A percentile compares a stretch with the other conserved stretches of the same genome.
Evolutionary conservation across 495 filamentous ascomycete species (phyloP).

Genomic region (Aspergillus avenaceus): DNA sequence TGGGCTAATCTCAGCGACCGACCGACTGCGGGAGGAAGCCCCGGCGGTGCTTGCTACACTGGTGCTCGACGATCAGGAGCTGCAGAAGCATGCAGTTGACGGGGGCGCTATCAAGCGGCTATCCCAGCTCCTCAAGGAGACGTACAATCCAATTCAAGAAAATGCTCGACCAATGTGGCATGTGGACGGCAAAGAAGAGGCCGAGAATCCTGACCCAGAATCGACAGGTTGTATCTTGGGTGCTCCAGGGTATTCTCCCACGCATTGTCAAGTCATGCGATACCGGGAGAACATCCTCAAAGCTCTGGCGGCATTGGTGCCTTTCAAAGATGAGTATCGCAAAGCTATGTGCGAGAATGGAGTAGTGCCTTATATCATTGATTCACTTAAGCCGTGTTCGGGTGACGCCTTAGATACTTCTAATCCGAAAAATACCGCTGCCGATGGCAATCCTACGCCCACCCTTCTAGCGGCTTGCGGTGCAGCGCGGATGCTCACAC

Average conservation of each 20-base stretch:
- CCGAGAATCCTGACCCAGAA: slow-evolving; percentile 16
- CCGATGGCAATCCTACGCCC: slow-evolving; percentile 46
- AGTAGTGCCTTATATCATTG: slow-evolving; percentile 73
- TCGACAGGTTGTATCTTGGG: slow-evolving; percentile 46
- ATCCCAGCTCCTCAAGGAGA: slow-evolving; percentile 72
- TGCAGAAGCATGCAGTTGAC: slow-evolving; percentile 82
- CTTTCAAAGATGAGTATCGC: slow-evolving; percentile 78
- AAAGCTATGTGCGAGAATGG: slow-evolving; percentile 80
- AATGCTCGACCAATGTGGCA: slow-evolving; percentile 37
- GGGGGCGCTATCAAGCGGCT: slow-evolving; percentile 68
- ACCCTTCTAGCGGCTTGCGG: slow-evolving; percentile 86
- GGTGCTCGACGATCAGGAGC: slow-evolving; percentile 65
- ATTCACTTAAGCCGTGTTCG: slow-evolving; percentile 66
- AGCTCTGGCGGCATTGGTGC: slow-evolving; percentile 71
- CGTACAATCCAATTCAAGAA: slow-evolving; percentile 46
- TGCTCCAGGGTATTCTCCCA: slow-evolving; percentile 54
- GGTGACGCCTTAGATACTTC: slow-evolving; percentile 26
- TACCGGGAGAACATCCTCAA: slow-evolving; percentile 74
- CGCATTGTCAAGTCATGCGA: slow-evolving; percentile 67
- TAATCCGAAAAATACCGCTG: slow-evolving; percentile 33
- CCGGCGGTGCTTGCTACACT: slow-evolving; percentile 73
- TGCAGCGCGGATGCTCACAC: slow-evolving; percentile 68
- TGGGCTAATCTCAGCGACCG: slow-evolving; percentile 33
- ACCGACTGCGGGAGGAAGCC: slow-evolving; percentile 60
- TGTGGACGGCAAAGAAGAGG: slow-evolving; percentile 26